Base-by-base conservation (phyloP, 495 filamentous ascomycete genomes). In the Ramalina peruviana region DNA sequence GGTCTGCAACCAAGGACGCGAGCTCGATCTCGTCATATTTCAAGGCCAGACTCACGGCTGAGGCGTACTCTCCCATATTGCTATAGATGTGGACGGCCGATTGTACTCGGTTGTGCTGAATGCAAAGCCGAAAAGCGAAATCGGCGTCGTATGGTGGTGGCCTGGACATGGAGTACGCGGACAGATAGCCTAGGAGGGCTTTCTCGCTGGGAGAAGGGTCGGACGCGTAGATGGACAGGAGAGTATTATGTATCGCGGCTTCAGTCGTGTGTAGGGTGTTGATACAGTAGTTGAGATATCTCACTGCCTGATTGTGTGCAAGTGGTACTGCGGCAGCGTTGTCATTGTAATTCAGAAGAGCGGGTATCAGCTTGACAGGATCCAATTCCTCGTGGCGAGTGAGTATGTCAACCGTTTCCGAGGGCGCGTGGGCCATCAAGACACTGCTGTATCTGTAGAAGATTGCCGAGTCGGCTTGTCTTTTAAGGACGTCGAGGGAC, bases 401-500 rank as follows among this genome's bases (percentile, higher is more conserved):
- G 56, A 96, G 66, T 21, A 97, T 89, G 54, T 98, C 88, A 33
- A 96, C 83, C 23, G 94, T 70, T 40, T 90, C 86, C 10, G 82
- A 73, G 1, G 89, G 79, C 15, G 79, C 78, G 59, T 94, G 84
- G 40, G 82, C 83, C 84, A 98, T 95, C 43, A 97, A 74, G n/a
- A 96, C 89, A 55, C 82, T 94, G 67, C 83, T 86, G 62, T 95
- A 94, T 43, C 85, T 83, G 71, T 97, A 97, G 63, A 97, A 96
- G 45, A 94, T 82, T 46, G 94, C 86, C 0, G 86, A 77, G 41
- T 94, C 84, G 27, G 81, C 92, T 67, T 98, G 92, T 58, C 82
- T 81, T 62, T 94, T 90, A 16, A 98, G 70, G 33, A 96, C 86
- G 50, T 80, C 79, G 55, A 98, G 66, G 4, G 88, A 83, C 54